phyloP scores from a whole-genome alignment of 345 rosid genomes.

The Anacardium occidentale region DNA sequence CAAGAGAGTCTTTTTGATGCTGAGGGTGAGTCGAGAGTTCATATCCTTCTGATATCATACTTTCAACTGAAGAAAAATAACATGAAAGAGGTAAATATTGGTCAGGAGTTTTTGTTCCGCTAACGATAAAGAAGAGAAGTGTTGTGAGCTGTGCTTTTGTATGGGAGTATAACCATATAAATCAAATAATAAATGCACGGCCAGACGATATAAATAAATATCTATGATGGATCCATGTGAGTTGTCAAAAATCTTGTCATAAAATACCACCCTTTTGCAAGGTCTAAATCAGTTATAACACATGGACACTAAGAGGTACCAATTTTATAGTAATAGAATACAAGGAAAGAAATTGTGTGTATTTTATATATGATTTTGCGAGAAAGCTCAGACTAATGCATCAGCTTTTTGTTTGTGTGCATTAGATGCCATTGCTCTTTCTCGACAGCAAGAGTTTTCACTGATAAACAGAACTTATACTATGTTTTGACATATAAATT shows the following conservation, averaged over 20 bases:
- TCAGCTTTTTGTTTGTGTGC: constrained; percentile 13
- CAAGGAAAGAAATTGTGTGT: background rate
- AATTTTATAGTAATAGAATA: too few relatives aligned
- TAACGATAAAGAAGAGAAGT: background rate
- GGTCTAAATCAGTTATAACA: background rate
- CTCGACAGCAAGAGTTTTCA: constrained; percentile 4
- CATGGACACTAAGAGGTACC: background rate
- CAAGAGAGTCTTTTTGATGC: too few relatives aligned
- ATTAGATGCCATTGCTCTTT: constrained; percentile 20
- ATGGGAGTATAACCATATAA: background rate
- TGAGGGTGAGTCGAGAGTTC: too few relatives aligned
- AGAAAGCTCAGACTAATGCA: background rate
- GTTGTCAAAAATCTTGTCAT: constrained; percentile 23
- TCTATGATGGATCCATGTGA: constrained; percentile 18
- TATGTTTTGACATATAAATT: constrained; percentile 19
- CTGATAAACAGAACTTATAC: constrained; percentile 35
- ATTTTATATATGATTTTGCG: too few relatives aligned
- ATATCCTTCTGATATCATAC: too few relatives aligned
- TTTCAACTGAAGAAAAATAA: background rate
- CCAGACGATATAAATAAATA: background rate
- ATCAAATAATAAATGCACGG: constrained; percentile 9
- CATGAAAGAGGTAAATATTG: background rate
- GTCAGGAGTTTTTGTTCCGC: background rate
- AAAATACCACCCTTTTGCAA: constrained; percentile 15
- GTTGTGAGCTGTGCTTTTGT: background rate